Percentiles rank a stretch among this genome's conserved stretches.
These are phyloP conservation scores for Chlamydomonas sp. DNA, from an alignment of 139 green algal genomes.

Conservation along the genomic window DNA sequence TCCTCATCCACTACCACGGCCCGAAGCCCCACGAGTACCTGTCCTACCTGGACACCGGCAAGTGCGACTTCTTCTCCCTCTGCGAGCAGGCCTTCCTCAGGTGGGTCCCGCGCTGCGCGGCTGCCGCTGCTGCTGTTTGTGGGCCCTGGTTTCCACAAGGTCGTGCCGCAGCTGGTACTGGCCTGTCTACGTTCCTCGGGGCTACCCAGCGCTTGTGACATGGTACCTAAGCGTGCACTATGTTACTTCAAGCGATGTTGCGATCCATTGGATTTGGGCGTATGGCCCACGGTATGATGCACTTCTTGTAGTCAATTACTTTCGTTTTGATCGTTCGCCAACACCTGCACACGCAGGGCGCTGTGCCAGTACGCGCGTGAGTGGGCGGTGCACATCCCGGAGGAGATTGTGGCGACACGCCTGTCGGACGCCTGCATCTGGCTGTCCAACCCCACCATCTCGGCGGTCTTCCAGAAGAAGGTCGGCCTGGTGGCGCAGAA, in stretches of 20 bases:
- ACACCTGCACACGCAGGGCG: not conserved
- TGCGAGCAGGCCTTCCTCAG: constrained; percentile 42
- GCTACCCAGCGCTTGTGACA: too few relatives aligned
- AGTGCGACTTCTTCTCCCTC: constrained; percentile 42
- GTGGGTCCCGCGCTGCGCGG: not conserved
- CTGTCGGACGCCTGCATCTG: constrained; percentile 31
- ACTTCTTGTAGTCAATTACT: too few relatives aligned
- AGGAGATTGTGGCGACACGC: constrained; percentile 1
- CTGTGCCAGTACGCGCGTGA: constrained; percentile 34
- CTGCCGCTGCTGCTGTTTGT: too few relatives aligned
- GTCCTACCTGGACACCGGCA: constrained; percentile 37
- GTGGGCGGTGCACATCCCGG: constrained; percentile 32
- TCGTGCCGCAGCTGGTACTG: too few relatives aligned
- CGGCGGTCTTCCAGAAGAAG: constrained; percentile 38
- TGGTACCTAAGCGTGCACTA: too few relatives aligned
- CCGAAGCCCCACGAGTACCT: constrained; percentile 56
- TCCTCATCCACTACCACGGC: constrained; percentile 52
- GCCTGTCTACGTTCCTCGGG: too few relatives aligned
- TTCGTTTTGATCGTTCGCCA: not conserved
- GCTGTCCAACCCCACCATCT: constrained; percentile 39
- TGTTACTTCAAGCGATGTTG: too few relatives aligned
- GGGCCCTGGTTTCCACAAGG: too few relatives aligned
- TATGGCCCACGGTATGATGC: too few relatives aligned
- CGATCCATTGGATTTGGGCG: too few relatives aligned
- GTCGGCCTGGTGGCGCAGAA: constrained; percentile 8